Base-by-base conservation (phyloP, 2,329 filamentous ascomycete species). In the Fusarium anguioides region DNA sequence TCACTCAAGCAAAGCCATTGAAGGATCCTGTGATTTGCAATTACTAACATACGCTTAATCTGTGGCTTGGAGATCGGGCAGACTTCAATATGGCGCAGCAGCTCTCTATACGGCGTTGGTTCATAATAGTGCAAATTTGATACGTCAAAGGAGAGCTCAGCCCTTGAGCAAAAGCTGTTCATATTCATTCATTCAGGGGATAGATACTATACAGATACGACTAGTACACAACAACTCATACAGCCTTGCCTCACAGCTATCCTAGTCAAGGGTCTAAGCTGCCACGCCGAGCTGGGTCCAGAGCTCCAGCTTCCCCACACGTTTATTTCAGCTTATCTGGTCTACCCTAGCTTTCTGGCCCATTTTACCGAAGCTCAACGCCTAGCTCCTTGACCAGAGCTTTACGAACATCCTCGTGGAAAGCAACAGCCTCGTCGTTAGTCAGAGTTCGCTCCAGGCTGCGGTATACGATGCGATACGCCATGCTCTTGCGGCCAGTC, bases 391-490 rank as follows among this genome's bases (percentile, higher is more conserved):
- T 81, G 4, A 92, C 89, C 65, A 98, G 80, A 67, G 86, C 84
- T 64, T 81, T 73, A 39, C 84, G 82, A 41, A 98, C 89, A 68
- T 83, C 78, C 47, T 88, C 83, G 77, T 99, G 95, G 75, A 97
- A 79, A 40, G 82, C 78, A 75, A 96, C 96, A 12, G 89, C 87
- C 82, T 97, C 92, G 33, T 86, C 83, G 72, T 94, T 96, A 11
- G 91, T 97, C 77, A 99, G 81, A 3, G 95, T 99, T 75, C 91
- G 87, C 82, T 97, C 95, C 70, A 97, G 81, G 78, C 94, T 97
- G 68, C 96, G 87, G 81, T 99, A 99, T 76, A 95, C 95, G 78
- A 98, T 91, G 66, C 94, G 86, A 78, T 97, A 99, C 79, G 93
- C 97, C 81, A 96, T 80, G 81, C 94, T 97, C 81, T 87, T 91